Percentiles rank a stretch among this genome's conserved stretches.
Conservation (phyloP, 176 grass and related monocot genomes). For the Luzula sylvatica region DNA sequence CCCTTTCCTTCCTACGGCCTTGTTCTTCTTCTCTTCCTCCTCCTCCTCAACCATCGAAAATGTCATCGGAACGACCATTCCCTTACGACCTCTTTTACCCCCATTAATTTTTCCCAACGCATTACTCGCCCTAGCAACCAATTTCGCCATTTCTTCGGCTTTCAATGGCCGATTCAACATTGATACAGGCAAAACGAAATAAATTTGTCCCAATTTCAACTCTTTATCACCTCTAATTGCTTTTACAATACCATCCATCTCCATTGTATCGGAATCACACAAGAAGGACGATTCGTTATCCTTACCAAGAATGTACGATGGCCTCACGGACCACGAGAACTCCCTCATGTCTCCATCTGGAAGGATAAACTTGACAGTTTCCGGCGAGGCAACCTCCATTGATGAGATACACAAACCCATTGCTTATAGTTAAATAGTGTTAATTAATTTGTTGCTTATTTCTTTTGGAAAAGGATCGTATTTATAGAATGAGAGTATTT, state of each 20-base stretch:
- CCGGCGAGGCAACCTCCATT: slow-evolving; percentile 23
- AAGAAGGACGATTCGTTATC: slow-evolving; percentile 36
- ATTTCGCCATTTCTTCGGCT: slow-evolving; percentile 49
- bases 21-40: not conserved
- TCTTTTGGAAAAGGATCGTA: too few species aligned
- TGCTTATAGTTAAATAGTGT: not conserved
- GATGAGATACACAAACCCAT: slow-evolving; percentile 70
- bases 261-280: slow-evolving; percentile 80
- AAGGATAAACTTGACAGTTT: slow-evolving; percentile 46
- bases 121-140: slow-evolving; percentile 54
- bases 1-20: not conserved
- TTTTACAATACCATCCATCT: slow-evolving; percentile 33
- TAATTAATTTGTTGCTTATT: not conserved
- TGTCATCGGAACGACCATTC: slow-evolving; percentile 46
- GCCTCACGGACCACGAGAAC: slow-evolving; percentile 33
- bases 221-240: slow-evolving; percentile 21
- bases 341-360: slow-evolving; percentile 51
- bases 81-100: slow-evolving; percentile 9
- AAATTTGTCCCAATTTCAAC: slow-evolving; percentile 67
- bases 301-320: slow-evolving; percentile 33
- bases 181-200: slow-evolving; percentile 56
- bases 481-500: too few species aligned
- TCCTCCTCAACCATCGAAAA: slow-evolving; percentile 38
- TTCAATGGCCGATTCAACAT: slow-evolving; percentile 37
- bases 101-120: slow-evolving; percentile 31